These are phyloP conservation scores for Neocallimastix lanati DNA, from an alignment of 192 early-diverging fungal species.

Conservation along the genomic window DNA sequence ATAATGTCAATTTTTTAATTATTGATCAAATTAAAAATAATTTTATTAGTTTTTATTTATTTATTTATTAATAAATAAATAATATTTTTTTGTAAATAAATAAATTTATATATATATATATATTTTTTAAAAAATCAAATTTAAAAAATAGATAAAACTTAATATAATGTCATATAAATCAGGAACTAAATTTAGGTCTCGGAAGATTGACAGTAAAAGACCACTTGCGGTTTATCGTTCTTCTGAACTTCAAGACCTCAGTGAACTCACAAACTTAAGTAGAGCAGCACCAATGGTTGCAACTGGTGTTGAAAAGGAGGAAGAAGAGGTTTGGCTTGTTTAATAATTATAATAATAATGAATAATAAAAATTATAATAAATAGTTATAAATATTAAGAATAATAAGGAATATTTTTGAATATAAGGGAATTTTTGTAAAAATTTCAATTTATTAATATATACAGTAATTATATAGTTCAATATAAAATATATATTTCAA, in stretches of 20 bases:
- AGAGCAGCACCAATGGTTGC: slow-evolving; percentile 47
- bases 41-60: background rate
- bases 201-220: slow-evolving; percentile 80
- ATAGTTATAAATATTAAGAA: too few relatives aligned
- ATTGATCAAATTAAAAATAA: background rate
- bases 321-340: slow-evolving; percentile 56
- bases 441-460: too few relatives aligned
- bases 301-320: slow-evolving; percentile 95
- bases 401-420: too few relatives aligned
- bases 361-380: too few relatives aligned
- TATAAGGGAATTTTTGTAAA: too few relatives aligned
- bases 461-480: too few relatives aligned
- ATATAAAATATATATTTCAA: too few relatives aligned
- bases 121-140: background rate
- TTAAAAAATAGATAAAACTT: background rate
- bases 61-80: background rate
- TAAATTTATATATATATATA: too few relatives aligned
- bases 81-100: background rate
- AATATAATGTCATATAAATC: background rate
- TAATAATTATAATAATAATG: too few relatives aligned
- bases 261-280: slow-evolving; percentile 50
- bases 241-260: slow-evolving; percentile 65
- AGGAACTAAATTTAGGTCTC: slow-evolving; percentile 35
- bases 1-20: background rate
- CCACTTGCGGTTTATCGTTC: slow-evolving; percentile 60